phyloP scores from a whole-genome alignment of 2,329 filamentous ascomycete genomes.

The Phialophora chinensis region DNA sequence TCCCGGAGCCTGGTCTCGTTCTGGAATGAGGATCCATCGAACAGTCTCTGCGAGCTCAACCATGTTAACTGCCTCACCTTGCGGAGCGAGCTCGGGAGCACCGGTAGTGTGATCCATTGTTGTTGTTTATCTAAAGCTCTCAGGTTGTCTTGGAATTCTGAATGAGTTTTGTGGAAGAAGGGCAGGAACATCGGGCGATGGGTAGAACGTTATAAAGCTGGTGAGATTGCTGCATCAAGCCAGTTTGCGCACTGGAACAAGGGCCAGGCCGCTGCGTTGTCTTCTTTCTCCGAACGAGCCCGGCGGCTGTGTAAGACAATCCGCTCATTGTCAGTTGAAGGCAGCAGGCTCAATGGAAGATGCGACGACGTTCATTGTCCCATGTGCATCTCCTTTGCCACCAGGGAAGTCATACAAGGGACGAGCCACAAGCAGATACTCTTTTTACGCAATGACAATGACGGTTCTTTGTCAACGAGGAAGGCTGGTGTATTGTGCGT shows the following conservation, averaged over 20 bases:
- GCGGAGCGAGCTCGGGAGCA: background rate
- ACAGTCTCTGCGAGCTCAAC: background rate
- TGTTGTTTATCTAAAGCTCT: background rate
- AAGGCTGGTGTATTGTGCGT: too few relatives aligned
- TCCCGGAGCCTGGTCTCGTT: background rate
- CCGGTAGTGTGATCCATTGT: background rate
- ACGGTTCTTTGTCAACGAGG: too few relatives aligned
- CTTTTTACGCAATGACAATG: too few relatives aligned
- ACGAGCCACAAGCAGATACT: too few relatives aligned
- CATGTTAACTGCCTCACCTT: background rate
- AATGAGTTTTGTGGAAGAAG: background rate
- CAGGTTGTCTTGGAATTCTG: background rate
- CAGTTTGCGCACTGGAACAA: background rate
- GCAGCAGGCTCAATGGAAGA: too few relatives aligned
- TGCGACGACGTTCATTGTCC: too few relatives aligned
- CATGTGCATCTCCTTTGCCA: too few relatives aligned
- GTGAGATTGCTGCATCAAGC: background rate
- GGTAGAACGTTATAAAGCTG: background rate
- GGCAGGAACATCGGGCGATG: background rate
- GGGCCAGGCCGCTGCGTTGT: too few relatives aligned
- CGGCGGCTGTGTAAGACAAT: too few relatives aligned
- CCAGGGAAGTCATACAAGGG: too few relatives aligned
- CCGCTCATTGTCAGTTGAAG: too few relatives aligned
- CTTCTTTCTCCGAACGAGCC: too few relatives aligned
- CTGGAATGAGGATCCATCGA: background rate